Base-by-base conservation (phyloP, 139 green algal species). In the Chlorella sp. region DNA sequence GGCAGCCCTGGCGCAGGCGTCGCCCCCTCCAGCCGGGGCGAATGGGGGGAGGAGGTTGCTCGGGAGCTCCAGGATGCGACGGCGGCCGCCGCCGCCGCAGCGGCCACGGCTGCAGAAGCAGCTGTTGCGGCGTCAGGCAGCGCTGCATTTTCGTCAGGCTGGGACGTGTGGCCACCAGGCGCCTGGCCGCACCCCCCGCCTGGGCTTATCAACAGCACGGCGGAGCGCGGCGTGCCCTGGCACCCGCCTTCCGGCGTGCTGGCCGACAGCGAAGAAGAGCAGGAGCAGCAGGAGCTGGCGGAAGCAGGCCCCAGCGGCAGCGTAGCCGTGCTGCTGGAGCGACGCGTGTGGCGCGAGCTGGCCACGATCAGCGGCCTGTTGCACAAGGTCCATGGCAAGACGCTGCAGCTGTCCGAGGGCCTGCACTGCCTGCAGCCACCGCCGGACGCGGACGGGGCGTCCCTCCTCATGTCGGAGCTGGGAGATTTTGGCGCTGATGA, bases 351-450 rank as follows among this genome's bases (percentile, higher is more conserved):
- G 83, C 25, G 8, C 0, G 83, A 90, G 53, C 65, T 90, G 40
- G 85, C 87, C 69, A 60, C 77, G 3, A 41, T 90, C 2, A 46
- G 58, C 2, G 69, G 50, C 1, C 73, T 90, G 14, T 65, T 71
- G 7, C 51, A 29, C 19, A 73, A 80, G 19, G 74, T 86, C 25
- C 61, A 53, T 2, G 42, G 46, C 23, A 67, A 46, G 5, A 43
- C 51, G 5, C 55, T 79, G 27, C 59, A 53, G 0, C 73, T 89
- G 71, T 75, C 75, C 15, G 65, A 76, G n/a, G 84, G 84, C 5
- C 46, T 89, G 56, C 62, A 80, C 45, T 77, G 82, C 74, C 79
- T 89, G 48, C 79, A 82, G 23, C 83, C 83, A 4, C 42, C 53
- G 40, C 46, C 46, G 17, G 46, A 27, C 46, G 14, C 17, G 46